These are phyloP conservation scores for Fusarium subtropicale DNA, from an alignment of 2,329 filamentous ascomycete species.

Conservation along the genomic window DNA sequence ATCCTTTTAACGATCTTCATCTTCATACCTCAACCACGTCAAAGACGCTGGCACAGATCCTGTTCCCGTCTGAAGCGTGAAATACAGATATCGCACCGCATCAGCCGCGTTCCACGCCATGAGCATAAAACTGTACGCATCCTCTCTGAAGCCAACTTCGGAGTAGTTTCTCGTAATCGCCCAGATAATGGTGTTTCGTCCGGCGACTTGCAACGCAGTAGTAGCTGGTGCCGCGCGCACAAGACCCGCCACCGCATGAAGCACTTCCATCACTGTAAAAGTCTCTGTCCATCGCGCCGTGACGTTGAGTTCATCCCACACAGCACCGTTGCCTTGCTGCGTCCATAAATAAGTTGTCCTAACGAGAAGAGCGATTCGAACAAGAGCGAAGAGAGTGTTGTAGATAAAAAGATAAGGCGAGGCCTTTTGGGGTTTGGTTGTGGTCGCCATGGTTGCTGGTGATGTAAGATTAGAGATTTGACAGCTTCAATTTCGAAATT, in stretches of 20 bases:
- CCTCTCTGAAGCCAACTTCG: conserved; percentile 22
- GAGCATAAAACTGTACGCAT: conserved; percentile 37
- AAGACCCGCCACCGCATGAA: conserved; percentile 26
- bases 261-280: conserved; percentile 25
- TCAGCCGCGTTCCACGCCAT: conserved; percentile 40
- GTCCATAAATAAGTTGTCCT: conserved; percentile 28
- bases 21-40: conserved; percentile 37
- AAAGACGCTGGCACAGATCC: conserved; percentile 16
- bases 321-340: conserved; percentile 17
- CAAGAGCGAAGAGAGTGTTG: conserved; percentile 22
- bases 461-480: background rate
- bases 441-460: conserved; percentile 4
- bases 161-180: conserved; percentile 42
- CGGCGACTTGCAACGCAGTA: conserved; percentile 37
- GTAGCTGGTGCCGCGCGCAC: conserved; percentile 37
- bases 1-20: fast-evolving
- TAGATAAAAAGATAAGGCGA: conserved; percentile 29
- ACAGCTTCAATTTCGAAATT: background rate
- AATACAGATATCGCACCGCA: conserved; percentile 36
- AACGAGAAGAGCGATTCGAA: conserved; percentile 18
- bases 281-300: conserved; percentile 39
- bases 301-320: conserved; percentile 33
- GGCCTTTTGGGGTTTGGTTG: background rate
- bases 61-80: conserved; percentile 29
- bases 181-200: conserved; percentile 43